Conservation (phyloP, 148 eudicot species). For the Arctostaphylos glauca region DNA sequence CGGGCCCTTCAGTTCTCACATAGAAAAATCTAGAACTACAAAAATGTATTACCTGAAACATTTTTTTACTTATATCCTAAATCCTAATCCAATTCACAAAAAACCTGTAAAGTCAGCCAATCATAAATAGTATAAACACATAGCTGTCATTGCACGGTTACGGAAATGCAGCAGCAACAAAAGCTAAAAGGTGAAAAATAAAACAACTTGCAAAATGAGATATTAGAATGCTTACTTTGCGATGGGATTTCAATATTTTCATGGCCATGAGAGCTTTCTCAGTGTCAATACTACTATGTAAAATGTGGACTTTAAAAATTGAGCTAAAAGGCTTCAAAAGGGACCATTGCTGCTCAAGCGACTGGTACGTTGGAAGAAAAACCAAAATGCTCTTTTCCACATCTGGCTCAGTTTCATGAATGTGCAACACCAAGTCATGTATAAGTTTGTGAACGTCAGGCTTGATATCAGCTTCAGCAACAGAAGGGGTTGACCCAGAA, state of each 20-base stretch:
- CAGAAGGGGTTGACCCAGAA: constrained; percentile 53
- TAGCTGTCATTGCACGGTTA: not conserved
- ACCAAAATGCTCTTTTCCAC: constrained; percentile 86
- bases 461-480: constrained; percentile 61
- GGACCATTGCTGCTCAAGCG: constrained; percentile 82
- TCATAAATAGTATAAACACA: not conserved
- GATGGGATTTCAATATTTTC: constrained; percentile 78
- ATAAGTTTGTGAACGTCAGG: constrained; percentile 65
- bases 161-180: not conserved
- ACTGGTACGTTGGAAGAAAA: constrained; percentile 86
- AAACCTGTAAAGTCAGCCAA: not conserved
- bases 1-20: not conserved
- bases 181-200: not conserved
- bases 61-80: not conserved
- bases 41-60: not conserved
- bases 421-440: constrained; percentile 65
- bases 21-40: not conserved
- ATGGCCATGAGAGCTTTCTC: constrained; percentile 83
- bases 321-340: constrained; percentile 57
- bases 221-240: constrained; percentile 54
- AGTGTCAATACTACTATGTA: constrained; percentile 86
- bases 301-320: constrained; percentile 74
- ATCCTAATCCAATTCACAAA: not conserved
- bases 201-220: not conserved
- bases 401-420: constrained; percentile 79